Evolutionary conservation across 2,329 filamentous ascomycete species (phyloP).

Genomic region (Pseudonectria foliicola): DNA sequence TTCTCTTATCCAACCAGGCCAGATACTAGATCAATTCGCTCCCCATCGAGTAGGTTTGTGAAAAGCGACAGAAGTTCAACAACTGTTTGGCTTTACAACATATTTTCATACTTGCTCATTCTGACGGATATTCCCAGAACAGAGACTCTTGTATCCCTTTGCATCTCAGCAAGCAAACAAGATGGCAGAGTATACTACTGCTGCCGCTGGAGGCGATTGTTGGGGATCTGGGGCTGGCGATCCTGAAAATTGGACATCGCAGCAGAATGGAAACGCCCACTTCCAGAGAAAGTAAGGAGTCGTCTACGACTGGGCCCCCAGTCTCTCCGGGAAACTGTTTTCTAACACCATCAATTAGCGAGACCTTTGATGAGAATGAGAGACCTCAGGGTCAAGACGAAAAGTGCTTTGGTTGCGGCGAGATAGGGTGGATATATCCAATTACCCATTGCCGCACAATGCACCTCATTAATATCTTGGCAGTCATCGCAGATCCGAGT

Average conservation of each 20-base stretch:
- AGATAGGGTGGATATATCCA: slow-evolving; percentile 24
- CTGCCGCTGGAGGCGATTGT: slow-evolving; percentile 1
- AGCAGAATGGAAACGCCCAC: no score
- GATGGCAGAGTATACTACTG: slow-evolving; percentile 5
- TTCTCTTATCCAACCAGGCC: no score
- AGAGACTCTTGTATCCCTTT: no score
- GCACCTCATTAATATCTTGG: background rate
- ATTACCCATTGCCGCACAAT: background rate
- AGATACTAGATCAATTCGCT: no score
- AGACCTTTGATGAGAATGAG: slow-evolving; percentile 5
- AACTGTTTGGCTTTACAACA: no score
- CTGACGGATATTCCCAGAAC: no score
- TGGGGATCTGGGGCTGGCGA: slow-evolving; percentile 1
- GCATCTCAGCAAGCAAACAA: background rate
- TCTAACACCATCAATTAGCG: background rate
- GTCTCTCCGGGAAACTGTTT: background rate
- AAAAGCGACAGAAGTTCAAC: no score
- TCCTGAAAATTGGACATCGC: no score
- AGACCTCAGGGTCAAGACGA: slow-evolving; percentile 12
- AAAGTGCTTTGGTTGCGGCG: slow-evolving; percentile 32
- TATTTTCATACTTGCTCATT: no score
- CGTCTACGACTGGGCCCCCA: background rate
- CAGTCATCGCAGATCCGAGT: slow-evolving; percentile 29
- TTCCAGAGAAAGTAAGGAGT: background rate
- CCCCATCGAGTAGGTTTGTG: no score